Percentiles rank a stretch among this genome's conserved stretches.
Conservation (phyloP, 257 asterid species). For the Nemophila menziesii region DNA sequence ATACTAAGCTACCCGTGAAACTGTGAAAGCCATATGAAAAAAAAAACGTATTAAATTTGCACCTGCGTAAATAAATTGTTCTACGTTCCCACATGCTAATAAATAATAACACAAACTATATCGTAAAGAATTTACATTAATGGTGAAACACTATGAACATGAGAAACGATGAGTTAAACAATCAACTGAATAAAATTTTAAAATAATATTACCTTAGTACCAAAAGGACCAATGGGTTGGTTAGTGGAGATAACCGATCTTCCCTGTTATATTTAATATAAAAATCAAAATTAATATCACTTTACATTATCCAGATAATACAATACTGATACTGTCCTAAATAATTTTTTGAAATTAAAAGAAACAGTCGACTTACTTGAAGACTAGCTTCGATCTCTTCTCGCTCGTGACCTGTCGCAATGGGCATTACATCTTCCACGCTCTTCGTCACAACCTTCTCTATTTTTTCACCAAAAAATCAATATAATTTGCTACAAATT, state of each 20-base stretch:
- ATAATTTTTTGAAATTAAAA: slow-evolving; percentile 2
- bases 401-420: slow-evolving; percentile 94
- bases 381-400: slow-evolving; percentile 91
- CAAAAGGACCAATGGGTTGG: slow-evolving; percentile 79
- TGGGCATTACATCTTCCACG: slow-evolving; percentile 85
- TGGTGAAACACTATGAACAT: too few species aligned
- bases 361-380: slow-evolving; percentile 32
- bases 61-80: background rate
- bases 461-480: slow-evolving; percentile 6
- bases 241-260: slow-evolving; percentile 45
- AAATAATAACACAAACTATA: background rate
- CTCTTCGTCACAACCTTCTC: slow-evolving; percentile 36
- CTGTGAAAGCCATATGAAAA: background rate
- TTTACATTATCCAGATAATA: background rate
- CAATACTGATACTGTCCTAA: background rate
- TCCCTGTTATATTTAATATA: slow-evolving; percentile 33
- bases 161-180: background rate
- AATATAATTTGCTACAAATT: slow-evolving; percentile 1
- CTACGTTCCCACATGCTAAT: background rate
- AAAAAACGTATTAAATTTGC: background rate
- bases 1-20: background rate
- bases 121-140: background rate
- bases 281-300: background rate
- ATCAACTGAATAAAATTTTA: background rate
- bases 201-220: slow-evolving; percentile 64